A percentile compares a stretch with the other conserved stretches of the same genome.
Evolutionary conservation across 2,329 filamentous ascomycete genomes (phyloP).

Genomic region (Coniochaeta pulveracea): DNA sequence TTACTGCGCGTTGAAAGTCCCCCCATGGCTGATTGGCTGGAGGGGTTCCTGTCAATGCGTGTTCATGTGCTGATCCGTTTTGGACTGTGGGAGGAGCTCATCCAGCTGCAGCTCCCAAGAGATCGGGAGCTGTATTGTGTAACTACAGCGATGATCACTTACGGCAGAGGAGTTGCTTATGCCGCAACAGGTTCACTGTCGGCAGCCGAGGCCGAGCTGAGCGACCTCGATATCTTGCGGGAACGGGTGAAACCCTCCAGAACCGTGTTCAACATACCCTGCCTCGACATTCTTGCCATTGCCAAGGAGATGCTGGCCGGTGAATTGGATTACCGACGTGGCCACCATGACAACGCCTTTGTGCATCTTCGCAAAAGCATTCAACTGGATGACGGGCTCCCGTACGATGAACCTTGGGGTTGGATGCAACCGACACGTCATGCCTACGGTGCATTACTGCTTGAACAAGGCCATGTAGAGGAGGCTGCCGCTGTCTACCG

Average conservation of each 20-base stretch:
- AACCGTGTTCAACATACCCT: constrained; percentile 59
- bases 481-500: constrained; percentile 46
- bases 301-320: constrained; percentile 60
- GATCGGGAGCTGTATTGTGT: constrained; percentile 55
- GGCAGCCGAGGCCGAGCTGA: constrained; percentile 36
- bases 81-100: constrained; percentile 57
- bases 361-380: constrained; percentile 45
- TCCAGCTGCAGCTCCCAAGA: constrained; percentile 40
- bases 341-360: constrained; percentile 48
- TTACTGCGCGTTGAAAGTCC: constrained; percentile 53
- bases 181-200: constrained; percentile 44
- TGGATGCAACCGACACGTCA: constrained; percentile 70
- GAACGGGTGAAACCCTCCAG: constrained; percentile 38
- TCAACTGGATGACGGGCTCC: constrained; percentile 47
- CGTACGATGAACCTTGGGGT: constrained; percentile 66
- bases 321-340: constrained; percentile 59
- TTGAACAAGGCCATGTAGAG: constrained; percentile 51
- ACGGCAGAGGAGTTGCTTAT: constrained; percentile 56
- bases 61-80: constrained; percentile 64
- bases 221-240: constrained; percentile 35
- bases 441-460: constrained; percentile 56
- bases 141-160: constrained; percentile 57
- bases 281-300: constrained; percentile 50
- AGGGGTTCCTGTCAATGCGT: constrained; percentile 56
- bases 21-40: constrained; percentile 71